Evolutionary conservation across 1,284 basidiomycete species (phyloP), one percentile per base, ranked within the genome.

Genomic region (Ustilago loliicola): DNA sequence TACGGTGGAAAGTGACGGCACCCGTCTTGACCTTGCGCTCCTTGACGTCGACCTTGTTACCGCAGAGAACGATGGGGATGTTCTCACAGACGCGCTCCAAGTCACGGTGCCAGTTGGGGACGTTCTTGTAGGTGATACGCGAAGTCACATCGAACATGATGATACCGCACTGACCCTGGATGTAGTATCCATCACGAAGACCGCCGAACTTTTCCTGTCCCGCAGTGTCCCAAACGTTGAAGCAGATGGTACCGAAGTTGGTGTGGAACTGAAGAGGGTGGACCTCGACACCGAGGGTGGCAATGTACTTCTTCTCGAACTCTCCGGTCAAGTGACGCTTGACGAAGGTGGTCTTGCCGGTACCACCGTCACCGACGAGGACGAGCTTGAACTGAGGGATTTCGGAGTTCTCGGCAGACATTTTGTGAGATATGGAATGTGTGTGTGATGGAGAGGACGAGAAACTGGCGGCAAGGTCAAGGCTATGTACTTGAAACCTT

Each of bases 141-240:
- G 96, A 96, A 71, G 97, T 99, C 76, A 99, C 97, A 87, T 99
- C 97, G 89, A 99, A 99, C 97, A 99, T 99, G 92, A 99, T 99
- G 90, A 99, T 99, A 87, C 97, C 97, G 87, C 96, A 99, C 88
- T 99, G 96, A 83, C 97, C 97, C 72, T 77, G 81, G 66, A 84
- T 83, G 81, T 82, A 86, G 83, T 84, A 84, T 23, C 84, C 84
- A 53, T 85, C 83, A 55, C 84, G 80, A n/a, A 86, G 80, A 71
- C 83, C 85, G 67, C 83, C 82, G 52, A 99, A 99, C 90, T 99
- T 99, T 89, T 99, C 97, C 90, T 99, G 97, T 60, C 97, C 97
- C 64, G 97, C 97, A 50, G 97, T 99, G 89, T 99, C 97, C 97
- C 97, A 99, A 64, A 98, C 96, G 88, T 99, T 99, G 92, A 99